phyloP scores from a whole-genome alignment of 257 asterid species.

The Avicennia marina region DNA sequence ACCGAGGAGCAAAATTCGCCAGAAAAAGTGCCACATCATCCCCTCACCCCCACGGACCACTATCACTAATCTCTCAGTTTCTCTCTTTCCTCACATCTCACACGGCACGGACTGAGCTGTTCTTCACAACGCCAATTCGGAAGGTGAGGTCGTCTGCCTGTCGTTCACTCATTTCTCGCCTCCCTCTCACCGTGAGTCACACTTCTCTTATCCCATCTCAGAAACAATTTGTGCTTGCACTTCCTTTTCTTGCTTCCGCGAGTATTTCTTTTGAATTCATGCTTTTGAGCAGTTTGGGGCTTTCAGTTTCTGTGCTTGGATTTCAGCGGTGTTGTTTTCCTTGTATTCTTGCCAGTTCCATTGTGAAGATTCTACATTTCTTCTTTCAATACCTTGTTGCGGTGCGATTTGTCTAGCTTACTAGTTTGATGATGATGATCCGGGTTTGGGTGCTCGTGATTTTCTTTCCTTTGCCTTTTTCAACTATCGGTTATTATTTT shows the following conservation, averaged over 20 bases:
- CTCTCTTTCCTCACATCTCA: neutral
- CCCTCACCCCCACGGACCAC: neutral
- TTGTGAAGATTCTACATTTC: constrained; percentile 1
- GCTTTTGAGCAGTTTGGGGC: constrained; percentile 2
- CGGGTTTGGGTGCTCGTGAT: neutral
- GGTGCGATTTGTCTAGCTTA: neutral
- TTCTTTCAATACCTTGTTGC: neutral
- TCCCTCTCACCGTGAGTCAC: constrained; percentile 20
- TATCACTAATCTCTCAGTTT: neutral
- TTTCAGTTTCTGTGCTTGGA: too few species aligned
- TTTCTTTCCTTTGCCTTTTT: neutral
- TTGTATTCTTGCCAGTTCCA: neutral
- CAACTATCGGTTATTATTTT: neutral
- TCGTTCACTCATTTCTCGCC: neutral
- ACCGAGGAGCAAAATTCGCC: constrained; percentile 2
- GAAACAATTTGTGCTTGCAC: neutral
- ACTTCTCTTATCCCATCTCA: neutral
- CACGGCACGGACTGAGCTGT: neutral
- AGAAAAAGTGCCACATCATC: constrained; percentile 11
- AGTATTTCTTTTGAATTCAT: neutral
- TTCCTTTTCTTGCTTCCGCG: neutral
- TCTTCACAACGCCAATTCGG: constrained; percentile 21
- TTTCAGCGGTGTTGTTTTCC: neutral
- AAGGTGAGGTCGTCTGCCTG: neutral
- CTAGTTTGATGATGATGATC: neutral